Conservation (phyloP, 2,329 filamentous ascomycete species). For the Diaporthe capsici region DNA sequence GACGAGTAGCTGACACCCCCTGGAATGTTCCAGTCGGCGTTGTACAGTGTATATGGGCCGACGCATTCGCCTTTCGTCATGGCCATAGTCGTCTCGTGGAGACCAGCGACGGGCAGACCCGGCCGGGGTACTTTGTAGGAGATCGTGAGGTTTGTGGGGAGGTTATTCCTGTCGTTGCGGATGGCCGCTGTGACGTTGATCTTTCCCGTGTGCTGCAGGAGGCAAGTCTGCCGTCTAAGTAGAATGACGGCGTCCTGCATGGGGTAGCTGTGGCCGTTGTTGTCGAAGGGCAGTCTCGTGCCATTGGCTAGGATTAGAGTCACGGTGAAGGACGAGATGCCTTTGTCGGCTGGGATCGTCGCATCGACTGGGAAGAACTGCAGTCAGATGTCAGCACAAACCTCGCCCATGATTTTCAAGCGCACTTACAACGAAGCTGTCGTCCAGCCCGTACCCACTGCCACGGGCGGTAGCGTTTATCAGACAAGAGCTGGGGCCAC, state of each 20-base stretch:
- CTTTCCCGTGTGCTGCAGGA: slow-evolving; percentile 54
- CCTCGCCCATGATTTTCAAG: background rate
- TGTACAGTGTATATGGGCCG: slow-evolving; percentile 36
- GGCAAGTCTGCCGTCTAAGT: slow-evolving; percentile 67
- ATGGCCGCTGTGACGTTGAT: slow-evolving; percentile 55
- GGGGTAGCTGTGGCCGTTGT: slow-evolving; percentile 67
- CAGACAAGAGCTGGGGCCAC: background rate
- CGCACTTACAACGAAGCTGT: slow-evolving; percentile 18
- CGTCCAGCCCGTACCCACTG: slow-evolving; percentile 17
- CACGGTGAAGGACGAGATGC: slow-evolving; percentile 70
- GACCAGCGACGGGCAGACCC: slow-evolving; percentile 36
- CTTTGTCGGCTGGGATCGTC: slow-evolving; percentile 66
- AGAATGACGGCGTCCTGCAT: slow-evolving; percentile 67
- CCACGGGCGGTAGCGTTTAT: background rate
- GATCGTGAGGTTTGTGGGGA: slow-evolving; percentile 31
- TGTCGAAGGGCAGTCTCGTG: slow-evolving; percentile 58
- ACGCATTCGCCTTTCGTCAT: slow-evolving; percentile 35
- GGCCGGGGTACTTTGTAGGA: slow-evolving; percentile 32
- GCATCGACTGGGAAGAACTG: slow-evolving; percentile 58
- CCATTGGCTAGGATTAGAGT: background rate
- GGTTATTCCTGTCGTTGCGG: slow-evolving; percentile 21
- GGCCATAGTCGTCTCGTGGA: slow-evolving; percentile 37
- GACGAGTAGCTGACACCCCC: slow-evolving; percentile 35
- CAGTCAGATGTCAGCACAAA: background rate
- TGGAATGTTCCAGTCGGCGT: slow-evolving; percentile 36